Base-by-base conservation (phyloP, 768 basidiomycete genomes). In the Lentinus tigrinus region DNA sequence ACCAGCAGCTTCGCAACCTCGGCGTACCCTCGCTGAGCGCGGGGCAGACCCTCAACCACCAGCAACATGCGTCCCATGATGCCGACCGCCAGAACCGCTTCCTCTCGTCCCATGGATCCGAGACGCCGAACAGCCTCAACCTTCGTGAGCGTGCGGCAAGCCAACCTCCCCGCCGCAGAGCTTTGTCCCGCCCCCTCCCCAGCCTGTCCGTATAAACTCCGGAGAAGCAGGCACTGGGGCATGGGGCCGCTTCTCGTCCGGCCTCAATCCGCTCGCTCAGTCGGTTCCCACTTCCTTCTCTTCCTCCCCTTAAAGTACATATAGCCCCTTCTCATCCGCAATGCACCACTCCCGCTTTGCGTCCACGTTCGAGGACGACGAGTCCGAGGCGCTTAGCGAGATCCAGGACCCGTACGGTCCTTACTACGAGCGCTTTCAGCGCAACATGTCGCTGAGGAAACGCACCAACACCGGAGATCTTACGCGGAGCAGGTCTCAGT, bases 311-410 rank as follows among this genome's bases (percentile, higher is more conserved):
- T 59, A 60, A 24, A 63, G 64, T 55, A 73, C 78, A 36, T 83
- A 83, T 63, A 67, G 74, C 60, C 79, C 81, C 47, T 87, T 89
- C 68, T 73, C 80, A 21, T 83, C 85, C 26, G 77, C 81, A 38
- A 85, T 89, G 82, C 84, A 87, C 40, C 87, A 86, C 53, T 73
- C 77, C 7, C 75, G 84, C 31, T 91, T 92, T 70, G 81, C 86
- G 5, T 89, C 88, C 23, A 92, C 89, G 1, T 83, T 88, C 63
- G 91, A 92, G 73, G 89, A 92, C 63, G 90, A 92, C 70, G 90
- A 92, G 72, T 83, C 81, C 0, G 88, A 89, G 52, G 74, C 73
- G 5, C 72, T 84, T 23, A 82, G 81, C 48, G 87, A 89, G 67
- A 80, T 79, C 46, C 58, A 65, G 53, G 64, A 65, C 50, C 62